Evolutionary conservation across 495 filamentous ascomycete genomes (phyloP), one percentile per base, ranked within the genome.

Genomic region (Letharia columbiana): DNA sequence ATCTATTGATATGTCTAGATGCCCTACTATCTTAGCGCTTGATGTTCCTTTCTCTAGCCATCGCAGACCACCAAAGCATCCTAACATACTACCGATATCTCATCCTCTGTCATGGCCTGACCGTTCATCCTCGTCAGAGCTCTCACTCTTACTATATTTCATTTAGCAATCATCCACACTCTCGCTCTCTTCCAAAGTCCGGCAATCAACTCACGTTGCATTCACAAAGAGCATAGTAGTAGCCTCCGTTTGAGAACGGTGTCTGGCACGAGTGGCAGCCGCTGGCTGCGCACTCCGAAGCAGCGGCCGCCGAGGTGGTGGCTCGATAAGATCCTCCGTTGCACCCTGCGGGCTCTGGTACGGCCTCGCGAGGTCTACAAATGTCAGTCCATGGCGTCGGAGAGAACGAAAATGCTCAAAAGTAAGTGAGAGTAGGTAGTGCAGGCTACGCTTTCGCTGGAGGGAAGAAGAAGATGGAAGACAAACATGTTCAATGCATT

Each of bases 311-410:
- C 35, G 33, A 37, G 35, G 52, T 58, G 35, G 47, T 65, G 42
- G 40, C 37, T 17, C 35, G 63, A n/a, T 28, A 65, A 35, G 63
- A 59, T 59, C 54, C 49, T 13, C 63, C 63, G 17, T 12, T 65
- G 50, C 63, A 65, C n/a, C 63, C 63, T 40, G 63, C 50, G 17
- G 63, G 63, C 35, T 40, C 63, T 9, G 63, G 52, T 28, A 56
- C 37, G 0, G 63, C 50, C 18, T 65, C 50, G 18, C 63, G 63
- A 23, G 52, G 63, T 42, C 63, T 65, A 20, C n/a, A 20, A 44
- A 4, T 37, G 54, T 57, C 54, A 37, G 54, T 12, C 10, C 1
- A 15, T 18, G 2, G 28, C 1, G 33, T 33, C 20, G 49, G 12
- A 13, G 17, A 17, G 17, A 23, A 8, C 4, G 50, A 28, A 20